Evolutionary conservation across 208 protist genomes (phyloP).

Genomic region (Vickermania spadyakhi): DNA sequence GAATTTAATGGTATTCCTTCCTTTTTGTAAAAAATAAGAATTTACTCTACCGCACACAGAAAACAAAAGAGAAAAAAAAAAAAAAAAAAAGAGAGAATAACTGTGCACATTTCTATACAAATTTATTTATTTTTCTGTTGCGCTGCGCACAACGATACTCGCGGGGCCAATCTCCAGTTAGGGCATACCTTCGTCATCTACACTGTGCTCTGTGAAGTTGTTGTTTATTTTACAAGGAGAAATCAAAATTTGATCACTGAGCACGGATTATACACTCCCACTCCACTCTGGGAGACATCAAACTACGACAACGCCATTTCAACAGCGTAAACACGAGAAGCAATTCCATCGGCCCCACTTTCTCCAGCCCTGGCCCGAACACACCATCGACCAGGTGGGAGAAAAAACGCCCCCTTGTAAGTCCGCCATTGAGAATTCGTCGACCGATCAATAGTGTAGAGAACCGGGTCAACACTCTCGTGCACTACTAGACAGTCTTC

Average conservation of each 20-base stretch:
- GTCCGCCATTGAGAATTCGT: constrained; percentile 44
- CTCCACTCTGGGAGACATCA: too few species aligned
- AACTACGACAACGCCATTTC: constrained; percentile 31
- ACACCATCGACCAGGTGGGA: constrained; percentile 73
- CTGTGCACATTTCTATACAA: background rate
- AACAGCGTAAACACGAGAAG: constrained; percentile 64
- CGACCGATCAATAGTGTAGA: constrained; percentile 49
- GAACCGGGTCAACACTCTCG: constrained; percentile 12
- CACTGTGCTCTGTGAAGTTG: too few species aligned
- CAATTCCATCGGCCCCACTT: constrained; percentile 17
- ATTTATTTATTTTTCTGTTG: too few species aligned
- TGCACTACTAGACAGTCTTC: constrained; percentile 14
- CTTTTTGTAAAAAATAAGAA: too few species aligned
- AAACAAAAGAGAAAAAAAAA: constrained; percentile 5
- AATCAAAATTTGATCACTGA: too few species aligned
- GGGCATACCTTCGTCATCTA: too few species aligned
- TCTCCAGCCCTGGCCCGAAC: constrained; percentile 45
- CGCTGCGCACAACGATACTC: too few species aligned
- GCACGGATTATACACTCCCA: too few species aligned
- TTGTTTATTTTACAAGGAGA: too few species aligned
- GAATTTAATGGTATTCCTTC: too few species aligned
- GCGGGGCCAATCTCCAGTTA: too few species aligned
- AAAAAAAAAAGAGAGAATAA: constrained; percentile 5
- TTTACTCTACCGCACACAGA: too few species aligned
- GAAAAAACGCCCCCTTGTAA: constrained; percentile 28